Conservation (phyloP, 1,284 basidiomycete species). For the Sporisorium reilianum region DNA sequence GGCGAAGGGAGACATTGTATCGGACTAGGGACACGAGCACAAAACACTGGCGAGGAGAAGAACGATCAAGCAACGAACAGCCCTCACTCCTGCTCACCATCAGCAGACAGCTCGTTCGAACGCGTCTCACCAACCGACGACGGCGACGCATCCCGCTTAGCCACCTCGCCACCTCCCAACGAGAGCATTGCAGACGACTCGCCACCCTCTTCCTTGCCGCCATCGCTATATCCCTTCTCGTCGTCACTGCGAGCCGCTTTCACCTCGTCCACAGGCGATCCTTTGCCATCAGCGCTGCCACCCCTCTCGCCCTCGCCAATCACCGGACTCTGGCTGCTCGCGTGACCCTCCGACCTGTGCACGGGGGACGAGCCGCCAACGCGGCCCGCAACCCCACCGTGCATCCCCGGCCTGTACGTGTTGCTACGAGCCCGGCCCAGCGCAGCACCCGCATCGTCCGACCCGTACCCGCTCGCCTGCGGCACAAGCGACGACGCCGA, state of each 20-base stretch:
- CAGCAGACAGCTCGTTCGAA: not conserved
- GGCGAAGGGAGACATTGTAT: not conserved
- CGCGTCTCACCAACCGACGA: not conserved
- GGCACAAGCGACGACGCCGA: slow-evolving; percentile 2
- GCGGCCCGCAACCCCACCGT: not conserved
- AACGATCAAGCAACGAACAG: not conserved
- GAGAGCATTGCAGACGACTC: slow-evolving; percentile 16
- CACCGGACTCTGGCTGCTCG: not conserved
- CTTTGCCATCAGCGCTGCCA: not conserved
- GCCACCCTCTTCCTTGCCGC: not conserved
- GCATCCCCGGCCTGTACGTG: slow-evolving; percentile 25
- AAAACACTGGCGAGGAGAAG: not conserved
- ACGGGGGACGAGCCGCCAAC: not conserved
- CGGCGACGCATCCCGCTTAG: not conserved
- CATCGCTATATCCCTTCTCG: not conserved
- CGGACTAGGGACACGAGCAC: not conserved
- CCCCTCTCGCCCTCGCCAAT: not conserved
- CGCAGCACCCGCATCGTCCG: slow-evolving; percentile 3
- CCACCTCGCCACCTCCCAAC: not conserved
- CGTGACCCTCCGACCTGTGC: slow-evolving; percentile 2
- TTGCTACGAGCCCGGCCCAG: slow-evolving; percentile 25
- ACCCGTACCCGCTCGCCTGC: not conserved
- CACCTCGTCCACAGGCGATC: not conserved
- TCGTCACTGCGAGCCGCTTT: not conserved
- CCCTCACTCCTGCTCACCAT: not conserved